Conservation (phyloP, 2,329 filamentous ascomycete genomes). For the Thielaviopsis populi region DNA sequence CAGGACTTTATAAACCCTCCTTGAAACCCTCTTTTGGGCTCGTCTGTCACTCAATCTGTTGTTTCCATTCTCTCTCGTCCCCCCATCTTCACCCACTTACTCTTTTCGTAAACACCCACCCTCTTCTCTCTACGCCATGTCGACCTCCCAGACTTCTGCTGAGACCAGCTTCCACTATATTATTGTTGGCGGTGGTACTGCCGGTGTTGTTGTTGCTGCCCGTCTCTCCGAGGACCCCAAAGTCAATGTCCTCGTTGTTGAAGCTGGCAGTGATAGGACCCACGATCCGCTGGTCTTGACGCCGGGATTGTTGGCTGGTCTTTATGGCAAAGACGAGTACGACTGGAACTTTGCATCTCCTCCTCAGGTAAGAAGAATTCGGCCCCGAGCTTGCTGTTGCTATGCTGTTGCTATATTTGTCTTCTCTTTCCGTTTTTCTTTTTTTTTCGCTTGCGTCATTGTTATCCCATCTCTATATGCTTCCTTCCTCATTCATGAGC, state of each 20-base stretch:
- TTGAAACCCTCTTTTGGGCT: background rate
- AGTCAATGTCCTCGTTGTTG: constrained; percentile 16
- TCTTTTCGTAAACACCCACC: background rate
- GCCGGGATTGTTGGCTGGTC: constrained; percentile 12
- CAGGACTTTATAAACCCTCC: background rate
- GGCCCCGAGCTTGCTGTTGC: background rate
- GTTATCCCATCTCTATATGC: background rate
- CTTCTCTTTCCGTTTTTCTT: background rate
- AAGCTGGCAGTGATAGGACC: constrained; percentile 15
- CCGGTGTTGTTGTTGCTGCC: constrained; percentile 24
- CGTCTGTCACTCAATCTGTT: background rate
- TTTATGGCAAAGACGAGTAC: constrained; percentile 16
- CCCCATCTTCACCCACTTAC: background rate
- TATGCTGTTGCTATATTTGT: background rate
- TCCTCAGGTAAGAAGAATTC: constrained; percentile 13
- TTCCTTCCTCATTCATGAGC: background rate
- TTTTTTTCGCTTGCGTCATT: background rate
- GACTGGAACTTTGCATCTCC: constrained; percentile 16
- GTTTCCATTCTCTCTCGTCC: background rate
- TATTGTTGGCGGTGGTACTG: constrained; percentile 24
- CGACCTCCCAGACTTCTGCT: background rate
- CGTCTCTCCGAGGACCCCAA: constrained; percentile 21
- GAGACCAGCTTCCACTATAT: constrained; percentile 20
- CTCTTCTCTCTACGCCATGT: background rate
- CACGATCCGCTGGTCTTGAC: constrained; percentile 16